These are phyloP conservation scores for Lactifluus piperatus DNA, from an alignment of 768 basidiomycete species.

Conservation along the genomic window DNA sequence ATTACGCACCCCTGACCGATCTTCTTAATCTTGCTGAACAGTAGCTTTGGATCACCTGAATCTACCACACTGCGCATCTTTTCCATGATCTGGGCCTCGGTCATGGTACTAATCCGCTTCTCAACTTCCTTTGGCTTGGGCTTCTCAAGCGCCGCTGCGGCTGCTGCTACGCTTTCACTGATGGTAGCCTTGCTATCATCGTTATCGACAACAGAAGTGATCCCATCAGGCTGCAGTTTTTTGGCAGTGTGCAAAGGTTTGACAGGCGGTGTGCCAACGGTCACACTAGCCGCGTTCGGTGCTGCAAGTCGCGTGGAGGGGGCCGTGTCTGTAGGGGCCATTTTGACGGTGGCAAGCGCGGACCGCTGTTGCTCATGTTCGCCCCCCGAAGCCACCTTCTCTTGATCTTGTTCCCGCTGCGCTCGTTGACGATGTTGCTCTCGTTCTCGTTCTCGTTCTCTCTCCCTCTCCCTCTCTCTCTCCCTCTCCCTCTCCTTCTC, in stretches of 20 bases:
- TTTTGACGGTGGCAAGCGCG: slow-evolving; percentile 38
- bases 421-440: slow-evolving; percentile 26
- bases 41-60: slow-evolving; percentile 73
- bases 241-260: slow-evolving; percentile 64
- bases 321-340: slow-evolving; percentile 33
- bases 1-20: slow-evolving; percentile 88
- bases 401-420: slow-evolving; percentile 26
- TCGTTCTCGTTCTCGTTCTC: slow-evolving; percentile 20
- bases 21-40: slow-evolving; percentile 98
- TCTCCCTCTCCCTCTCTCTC: slow-evolving; percentile 20
- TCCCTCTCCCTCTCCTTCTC: slow-evolving; percentile 23
- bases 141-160: slow-evolving; percentile 55
- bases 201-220: slow-evolving; percentile 38
- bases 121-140: slow-evolving; percentile 56
- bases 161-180: slow-evolving; percentile 50
- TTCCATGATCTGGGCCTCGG: slow-evolving; percentile 97
- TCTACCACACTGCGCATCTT: slow-evolving; percentile 86
- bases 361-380: slow-evolving; percentile 11
- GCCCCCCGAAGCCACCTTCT: neutral
- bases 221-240: slow-evolving; percentile 50
- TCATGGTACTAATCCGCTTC: slow-evolving; percentile 92
- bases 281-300: slow-evolving; percentile 40
- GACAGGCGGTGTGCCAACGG: slow-evolving; percentile 49
- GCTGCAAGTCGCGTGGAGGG: slow-evolving; percentile 38
- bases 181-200: slow-evolving; percentile 34